A percentile compares a stretch with the other conserved stretches of the same genome.
phyloP scores from a whole-genome alignment of 306 rosid species.

The Rosa lucieae region DNA sequence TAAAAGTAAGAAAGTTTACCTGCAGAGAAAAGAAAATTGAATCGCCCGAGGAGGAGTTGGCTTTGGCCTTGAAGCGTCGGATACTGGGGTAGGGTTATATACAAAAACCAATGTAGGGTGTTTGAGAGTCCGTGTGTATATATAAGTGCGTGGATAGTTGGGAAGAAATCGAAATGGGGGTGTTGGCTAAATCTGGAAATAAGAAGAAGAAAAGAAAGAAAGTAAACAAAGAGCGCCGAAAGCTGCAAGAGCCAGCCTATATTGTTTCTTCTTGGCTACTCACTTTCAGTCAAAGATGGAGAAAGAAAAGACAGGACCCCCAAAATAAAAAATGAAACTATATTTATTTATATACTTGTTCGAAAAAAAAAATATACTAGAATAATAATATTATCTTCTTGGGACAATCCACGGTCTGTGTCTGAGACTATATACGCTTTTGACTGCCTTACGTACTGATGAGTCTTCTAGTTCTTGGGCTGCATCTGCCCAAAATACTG shows the following conservation, averaged over 20 bases:
- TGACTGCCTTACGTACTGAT: slow-evolving; percentile 14
- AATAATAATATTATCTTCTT: slow-evolving; percentile 10
- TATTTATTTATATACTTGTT: neutral
- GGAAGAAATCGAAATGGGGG: slow-evolving; percentile 10
- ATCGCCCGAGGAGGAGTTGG: neutral
- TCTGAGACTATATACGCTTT: slow-evolving; percentile 10
- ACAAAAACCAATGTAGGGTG: neutral
- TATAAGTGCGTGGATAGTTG: slow-evolving; percentile 1
- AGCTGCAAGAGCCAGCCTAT: slow-evolving; percentile 45
- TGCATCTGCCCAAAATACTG: neutral
- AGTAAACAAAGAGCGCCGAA: slow-evolving; percentile 63
- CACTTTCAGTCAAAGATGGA: slow-evolving; percentile 51
- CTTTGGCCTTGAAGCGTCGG: neutral
- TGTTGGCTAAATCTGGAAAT: slow-evolving; percentile 32
- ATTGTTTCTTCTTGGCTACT: slow-evolving; percentile 14
- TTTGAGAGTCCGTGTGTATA: slow-evolving; percentile 1
- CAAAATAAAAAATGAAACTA: neutral
- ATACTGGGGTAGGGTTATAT: neutral
- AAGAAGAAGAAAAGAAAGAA: slow-evolving; percentile 7
- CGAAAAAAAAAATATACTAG: neutral
- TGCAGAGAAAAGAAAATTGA: neutral
- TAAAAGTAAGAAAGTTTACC: slow-evolving; percentile 30
- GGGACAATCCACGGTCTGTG: slow-evolving; percentile 20
- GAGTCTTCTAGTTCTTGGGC: neutral
- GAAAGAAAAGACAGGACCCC: slow-evolving; percentile 40